These are phyloP conservation scores for Elasticomyces elasticus DNA, from an alignment of 495 filamentous ascomycete genomes.

Conservation along the genomic window DNA sequence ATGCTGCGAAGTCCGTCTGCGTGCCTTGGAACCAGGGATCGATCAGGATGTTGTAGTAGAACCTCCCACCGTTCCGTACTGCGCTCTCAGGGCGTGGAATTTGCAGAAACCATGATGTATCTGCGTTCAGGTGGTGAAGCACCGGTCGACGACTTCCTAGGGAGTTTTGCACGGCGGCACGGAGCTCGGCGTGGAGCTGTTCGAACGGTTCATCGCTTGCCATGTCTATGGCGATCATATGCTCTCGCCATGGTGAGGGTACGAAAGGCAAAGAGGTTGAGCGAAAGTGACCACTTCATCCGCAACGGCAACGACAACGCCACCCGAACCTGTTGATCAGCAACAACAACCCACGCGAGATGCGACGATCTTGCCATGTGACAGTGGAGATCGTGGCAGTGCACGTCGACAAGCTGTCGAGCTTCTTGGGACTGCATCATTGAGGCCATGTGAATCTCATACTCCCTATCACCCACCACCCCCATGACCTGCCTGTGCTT, in stretches of 20 bases:
- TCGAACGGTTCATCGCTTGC: conserved; percentile 7
- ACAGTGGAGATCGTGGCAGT: background rate
- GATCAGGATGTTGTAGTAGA: conserved; percentile 46
- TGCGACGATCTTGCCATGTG: background rate
- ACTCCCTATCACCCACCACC: background rate
- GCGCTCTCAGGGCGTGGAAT: conserved; percentile 38
- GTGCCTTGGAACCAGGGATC: conserved; percentile 47
- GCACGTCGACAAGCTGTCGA: background rate
- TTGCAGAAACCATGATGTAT: conserved; percentile 49
- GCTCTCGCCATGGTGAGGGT: background rate
- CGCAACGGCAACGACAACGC: background rate
- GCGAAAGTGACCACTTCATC: background rate
- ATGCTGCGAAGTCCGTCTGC: conserved; percentile 44
- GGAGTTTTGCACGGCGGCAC: conserved; percentile 24
- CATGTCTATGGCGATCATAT: background rate
- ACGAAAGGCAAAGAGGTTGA: background rate
- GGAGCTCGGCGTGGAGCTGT: conserved; percentile 33
- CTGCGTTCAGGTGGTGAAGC: conserved; percentile 49
- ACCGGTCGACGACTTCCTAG: conserved; percentile 37
- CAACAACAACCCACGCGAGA: background rate
- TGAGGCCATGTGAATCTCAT: background rate
- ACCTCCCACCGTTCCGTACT: conserved; percentile 21
- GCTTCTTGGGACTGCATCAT: background rate
- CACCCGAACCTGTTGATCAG: background rate
- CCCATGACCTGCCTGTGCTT: conserved; percentile 9